A percentile compares a stretch with the other conserved stretches of the same genome.
These are phyloP conservation scores for Fusarium sublunatum DNA, from an alignment of 2,329 filamentous ascomycete species.

Conservation along the genomic window DNA sequence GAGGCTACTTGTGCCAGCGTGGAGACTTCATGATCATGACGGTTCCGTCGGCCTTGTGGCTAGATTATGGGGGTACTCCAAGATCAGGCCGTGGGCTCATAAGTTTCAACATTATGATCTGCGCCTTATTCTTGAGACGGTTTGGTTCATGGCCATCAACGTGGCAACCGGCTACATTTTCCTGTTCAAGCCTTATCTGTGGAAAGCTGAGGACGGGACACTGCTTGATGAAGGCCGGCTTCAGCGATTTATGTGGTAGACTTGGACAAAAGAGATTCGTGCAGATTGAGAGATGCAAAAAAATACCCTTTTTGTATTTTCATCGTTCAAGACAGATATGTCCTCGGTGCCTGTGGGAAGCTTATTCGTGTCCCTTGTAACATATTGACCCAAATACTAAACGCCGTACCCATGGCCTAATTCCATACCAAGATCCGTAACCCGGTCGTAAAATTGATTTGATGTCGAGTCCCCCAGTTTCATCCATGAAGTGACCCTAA, in stretches of 20 bases:
- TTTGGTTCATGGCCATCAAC: conserved; percentile 76
- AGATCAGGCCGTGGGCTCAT: conserved; percentile 1
- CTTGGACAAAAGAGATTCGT: neutral
- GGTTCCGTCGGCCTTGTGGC: neutral
- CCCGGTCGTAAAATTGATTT: conserved; percentile 25
- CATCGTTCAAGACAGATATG: conserved; percentile 21
- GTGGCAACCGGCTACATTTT: conserved; percentile 76
- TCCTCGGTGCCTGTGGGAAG: conserved; percentile 18
- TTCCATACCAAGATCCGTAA: conserved; percentile 4
- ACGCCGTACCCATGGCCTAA: conserved; percentile 32
- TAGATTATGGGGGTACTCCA: conserved; percentile 6
- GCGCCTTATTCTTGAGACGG: conserved; percentile 69
- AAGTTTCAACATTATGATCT: conserved; percentile 53
- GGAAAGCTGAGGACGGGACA: conserved; percentile 65
- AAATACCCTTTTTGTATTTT: conserved; percentile 40
- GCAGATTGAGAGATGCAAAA: conserved; percentile 9
- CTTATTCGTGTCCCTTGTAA: conserved; percentile 12
- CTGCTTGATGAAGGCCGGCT: conserved; percentile 65
- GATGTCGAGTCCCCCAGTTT: conserved; percentile 13
- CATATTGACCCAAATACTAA: conserved; percentile 23
- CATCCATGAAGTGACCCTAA: conserved; percentile 15
- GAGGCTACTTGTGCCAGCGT: conserved; percentile 79
- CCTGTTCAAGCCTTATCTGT: conserved; percentile 73
- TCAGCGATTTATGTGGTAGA: conserved; percentile 86
- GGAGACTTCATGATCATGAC: conserved; percentile 46